These are phyloP conservation scores for Fraxinus xanthoxyloides DNA, from an alignment of 305 asterid genomes.

Conservation along the genomic window DNA sequence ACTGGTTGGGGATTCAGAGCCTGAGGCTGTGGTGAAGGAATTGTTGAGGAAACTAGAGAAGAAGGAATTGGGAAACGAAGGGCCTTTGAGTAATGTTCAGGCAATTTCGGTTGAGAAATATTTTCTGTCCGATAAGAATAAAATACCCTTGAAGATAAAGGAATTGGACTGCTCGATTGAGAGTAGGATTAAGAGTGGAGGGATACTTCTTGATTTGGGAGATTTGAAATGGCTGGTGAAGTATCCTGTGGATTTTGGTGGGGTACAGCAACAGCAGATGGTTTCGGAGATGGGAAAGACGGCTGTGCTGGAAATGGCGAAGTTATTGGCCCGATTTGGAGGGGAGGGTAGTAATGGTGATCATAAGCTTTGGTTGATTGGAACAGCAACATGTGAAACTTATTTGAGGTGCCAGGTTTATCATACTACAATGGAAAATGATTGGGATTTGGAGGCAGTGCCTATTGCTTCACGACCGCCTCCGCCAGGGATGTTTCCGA, in stretches of 20 bases:
- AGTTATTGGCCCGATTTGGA: slow-evolving; percentile 39
- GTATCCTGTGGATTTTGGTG: slow-evolving; percentile 43
- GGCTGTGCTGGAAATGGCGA: slow-evolving; percentile 63
- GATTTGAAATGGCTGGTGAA: slow-evolving; percentile 94
- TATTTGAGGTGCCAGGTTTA: slow-evolving; percentile 88
- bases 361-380: slow-evolving; percentile 68
- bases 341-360: slow-evolving; percentile 10
- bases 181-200: slow-evolving; percentile 41
- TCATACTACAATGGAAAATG: slow-evolving; percentile 86
- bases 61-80: slow-evolving; percentile 43
- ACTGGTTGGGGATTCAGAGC: slow-evolving; percentile 74
- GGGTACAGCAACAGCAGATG: slow-evolving; percentile 30
- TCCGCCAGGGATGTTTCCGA: slow-evolving; percentile 60
- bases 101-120: slow-evolving; percentile 53
- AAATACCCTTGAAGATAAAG: slow-evolving; percentile 43
- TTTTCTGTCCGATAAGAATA: slow-evolving; percentile 39
- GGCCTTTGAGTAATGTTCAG: slow-evolving; percentile 42
- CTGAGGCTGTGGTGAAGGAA: slow-evolving; percentile 64
- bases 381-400: slow-evolving; percentile 93
- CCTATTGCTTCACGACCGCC: slow-evolving; percentile 84
- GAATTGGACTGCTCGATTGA: slow-evolving; percentile 55
- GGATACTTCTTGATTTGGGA: slow-evolving; percentile 81
- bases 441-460: slow-evolving; percentile 93
- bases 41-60: slow-evolving; percentile 48
- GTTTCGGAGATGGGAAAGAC: slow-evolving; percentile 51